phyloP scores from a whole-genome alignment of 2,329 filamentous ascomycete genomes.

The Leptographium wingfieldii region DNA sequence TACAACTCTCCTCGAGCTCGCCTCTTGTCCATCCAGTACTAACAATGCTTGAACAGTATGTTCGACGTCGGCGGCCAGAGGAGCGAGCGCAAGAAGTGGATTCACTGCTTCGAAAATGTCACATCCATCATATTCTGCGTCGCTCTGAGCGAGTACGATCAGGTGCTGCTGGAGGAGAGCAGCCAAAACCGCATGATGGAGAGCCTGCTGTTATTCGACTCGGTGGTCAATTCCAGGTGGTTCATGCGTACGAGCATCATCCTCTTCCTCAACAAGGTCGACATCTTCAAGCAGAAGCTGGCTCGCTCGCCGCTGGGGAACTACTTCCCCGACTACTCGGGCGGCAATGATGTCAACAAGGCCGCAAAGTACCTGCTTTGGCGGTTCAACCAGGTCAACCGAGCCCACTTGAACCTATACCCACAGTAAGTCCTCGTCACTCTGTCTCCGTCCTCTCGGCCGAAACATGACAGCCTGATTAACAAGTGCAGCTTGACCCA shows the following conservation, averaged over 20 bases:
- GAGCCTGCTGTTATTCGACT: constrained; percentile 89
- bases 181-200: constrained; percentile 99
- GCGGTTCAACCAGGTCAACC: constrained; percentile 98
- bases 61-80: constrained; percentile 96
- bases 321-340: constrained; percentile 97
- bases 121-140: constrained; percentile 99
- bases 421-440: constrained; percentile 62
- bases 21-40: background rate
- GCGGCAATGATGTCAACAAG: constrained; percentile 94
- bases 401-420: constrained; percentile 90
- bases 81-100: constrained; percentile 99
- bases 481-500: constrained; percentile 68
- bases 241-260: constrained; percentile 99
- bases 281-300: constrained; percentile 93
- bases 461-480: background rate
- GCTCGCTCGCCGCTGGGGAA: constrained; percentile 78
- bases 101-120: constrained; percentile 99
- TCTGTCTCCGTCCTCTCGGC: background rate
- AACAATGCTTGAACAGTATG: constrained; percentile 52
- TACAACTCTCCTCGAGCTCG: too few relatives aligned
- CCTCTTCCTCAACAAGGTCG: constrained; percentile 96
- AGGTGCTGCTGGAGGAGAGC: constrained; percentile 90
- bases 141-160: constrained; percentile 94
- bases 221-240: constrained; percentile 96
- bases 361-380: constrained; percentile 95